Base-by-base conservation (phyloP, 352 stramenopile genomes). In the Phytopythium aichiense region DNA sequence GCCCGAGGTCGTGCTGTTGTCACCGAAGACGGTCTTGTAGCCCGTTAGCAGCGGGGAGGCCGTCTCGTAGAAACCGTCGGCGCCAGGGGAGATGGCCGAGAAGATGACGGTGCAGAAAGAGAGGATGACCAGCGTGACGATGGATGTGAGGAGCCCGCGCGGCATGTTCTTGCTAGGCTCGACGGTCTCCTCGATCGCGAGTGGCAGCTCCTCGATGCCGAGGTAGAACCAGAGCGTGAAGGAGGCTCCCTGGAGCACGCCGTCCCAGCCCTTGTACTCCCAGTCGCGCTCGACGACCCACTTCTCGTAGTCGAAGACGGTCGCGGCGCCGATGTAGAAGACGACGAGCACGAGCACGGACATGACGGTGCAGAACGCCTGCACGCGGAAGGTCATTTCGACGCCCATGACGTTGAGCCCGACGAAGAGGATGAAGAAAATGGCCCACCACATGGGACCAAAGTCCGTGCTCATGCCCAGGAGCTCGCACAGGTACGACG, bases 161-260 rank as follows among this genome's bases (percentile, higher is more conserved):
- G 78, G 78, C 78, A 88, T 86, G 70, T 84, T 88, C 63, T 81
- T 79, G 18, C 65, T 71, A 4, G 78, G 76, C 25, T 88, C 74
- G 25, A 88, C 79, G 12, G 78, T 88, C 49, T 88, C 78, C 51
- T 88, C 78, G 25, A 88, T 74, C 3, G 78, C 78, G 5, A 88
- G 73, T 2, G 78, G 78, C 2, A 88, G 70, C 64, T 88, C 78
- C 48, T 88, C 78, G 58, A 88, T 88, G 22, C 78, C 78, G 1
- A 88, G 60, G 61, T 84, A 88, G 57, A 88, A 88, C 78, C 78
- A 88, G 51, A 88, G 66, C 31, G 78, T 69, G 65, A 88, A 88
- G 28, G 76, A 86, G 28, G 82, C 67, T 4, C 78, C 78, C 25
- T 83, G 72, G 16, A 88, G 58, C 38, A 82, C 56, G 0, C 78